A percentile compares a stretch with the other conserved stretches of the same genome.
Evolutionary conservation across 176 grass and related monocot genomes (phyloP).

Genomic region (Eremochloa ophiuroides): DNA sequence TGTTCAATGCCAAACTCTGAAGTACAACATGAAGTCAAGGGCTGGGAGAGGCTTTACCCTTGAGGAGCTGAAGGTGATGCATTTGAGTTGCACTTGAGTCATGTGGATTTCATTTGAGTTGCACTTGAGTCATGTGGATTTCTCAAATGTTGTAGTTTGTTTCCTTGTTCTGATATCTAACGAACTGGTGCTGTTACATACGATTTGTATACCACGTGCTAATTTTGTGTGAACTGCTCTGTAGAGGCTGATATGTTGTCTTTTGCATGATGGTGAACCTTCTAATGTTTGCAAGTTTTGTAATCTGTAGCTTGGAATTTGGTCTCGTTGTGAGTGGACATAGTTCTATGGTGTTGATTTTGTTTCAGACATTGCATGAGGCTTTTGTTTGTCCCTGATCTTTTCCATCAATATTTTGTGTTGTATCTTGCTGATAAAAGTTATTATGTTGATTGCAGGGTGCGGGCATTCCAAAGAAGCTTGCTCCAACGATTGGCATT

Average conservation of each 20-base stretch:
- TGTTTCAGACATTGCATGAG: no score
- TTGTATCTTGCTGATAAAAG: neutral
- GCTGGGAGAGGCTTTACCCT: conserved; percentile 80
- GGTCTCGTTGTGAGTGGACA: no score
- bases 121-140: no score
- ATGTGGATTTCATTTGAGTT: no score
- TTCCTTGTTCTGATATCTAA: neutral
- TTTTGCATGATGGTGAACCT: neutral
- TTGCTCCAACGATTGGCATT: conserved; percentile 84
- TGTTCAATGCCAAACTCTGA: conserved; percentile 80
- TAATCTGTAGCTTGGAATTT: no score
- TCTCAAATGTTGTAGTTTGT: neutral
- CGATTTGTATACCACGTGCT: neutral
- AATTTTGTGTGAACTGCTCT: neutral
- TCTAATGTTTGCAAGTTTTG: neutral
- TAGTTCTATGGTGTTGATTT: no score
- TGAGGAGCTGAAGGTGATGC: conserved; percentile 83
- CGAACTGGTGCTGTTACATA: neutral
- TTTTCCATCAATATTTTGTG: neutral
- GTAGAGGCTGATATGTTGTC: neutral
- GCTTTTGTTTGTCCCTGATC: no score
- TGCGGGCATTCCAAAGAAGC: conserved; percentile 79
- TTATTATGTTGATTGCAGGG: conserved; percentile 36
- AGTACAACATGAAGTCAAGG: conserved; percentile 98
- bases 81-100: no score